These are phyloP conservation scores for Cardamine occulta DNA, from an alignment of 345 rosid genomes.

Conservation along the genomic window DNA sequence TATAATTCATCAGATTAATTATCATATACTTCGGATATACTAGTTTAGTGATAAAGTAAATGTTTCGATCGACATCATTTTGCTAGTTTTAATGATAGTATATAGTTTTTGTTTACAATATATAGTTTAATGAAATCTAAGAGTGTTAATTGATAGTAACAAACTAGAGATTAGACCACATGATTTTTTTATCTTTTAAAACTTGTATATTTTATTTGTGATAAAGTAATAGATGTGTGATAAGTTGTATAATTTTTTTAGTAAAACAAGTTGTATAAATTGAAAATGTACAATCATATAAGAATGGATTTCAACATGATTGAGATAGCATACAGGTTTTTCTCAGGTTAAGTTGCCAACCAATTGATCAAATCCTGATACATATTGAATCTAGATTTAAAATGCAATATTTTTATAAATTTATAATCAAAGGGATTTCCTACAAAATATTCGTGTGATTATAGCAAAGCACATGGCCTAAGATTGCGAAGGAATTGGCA, in stretches of 20 bases:
- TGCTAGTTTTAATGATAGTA: background rate
- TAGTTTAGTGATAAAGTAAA: background rate
- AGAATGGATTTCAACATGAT: background rate
- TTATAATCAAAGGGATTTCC: background rate
- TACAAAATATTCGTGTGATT: conserved; percentile 20
- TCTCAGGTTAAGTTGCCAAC: conserved; percentile 11
- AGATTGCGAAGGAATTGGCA: conserved; percentile 21
- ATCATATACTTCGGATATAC: conserved; percentile 13
- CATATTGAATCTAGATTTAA: background rate
- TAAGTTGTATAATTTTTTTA: background rate
- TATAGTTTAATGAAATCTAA: background rate
- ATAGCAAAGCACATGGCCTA: conserved; percentile 35
- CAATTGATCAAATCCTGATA: background rate
- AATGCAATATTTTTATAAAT: background rate
- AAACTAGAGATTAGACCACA: background rate
- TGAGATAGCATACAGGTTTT: background rate
- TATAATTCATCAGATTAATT: background rate
- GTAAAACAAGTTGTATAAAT: background rate
- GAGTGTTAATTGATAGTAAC: background rate
- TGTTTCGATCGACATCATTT: background rate
- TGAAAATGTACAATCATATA: conserved; percentile 2
- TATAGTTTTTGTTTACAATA: background rate
- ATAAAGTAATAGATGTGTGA: background rate
- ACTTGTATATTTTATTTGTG: too few species aligned
- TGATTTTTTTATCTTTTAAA: too few species aligned